Conservation (phyloP, 495 filamentous ascomycete genomes). For the Usnea hakonensis region DNA sequence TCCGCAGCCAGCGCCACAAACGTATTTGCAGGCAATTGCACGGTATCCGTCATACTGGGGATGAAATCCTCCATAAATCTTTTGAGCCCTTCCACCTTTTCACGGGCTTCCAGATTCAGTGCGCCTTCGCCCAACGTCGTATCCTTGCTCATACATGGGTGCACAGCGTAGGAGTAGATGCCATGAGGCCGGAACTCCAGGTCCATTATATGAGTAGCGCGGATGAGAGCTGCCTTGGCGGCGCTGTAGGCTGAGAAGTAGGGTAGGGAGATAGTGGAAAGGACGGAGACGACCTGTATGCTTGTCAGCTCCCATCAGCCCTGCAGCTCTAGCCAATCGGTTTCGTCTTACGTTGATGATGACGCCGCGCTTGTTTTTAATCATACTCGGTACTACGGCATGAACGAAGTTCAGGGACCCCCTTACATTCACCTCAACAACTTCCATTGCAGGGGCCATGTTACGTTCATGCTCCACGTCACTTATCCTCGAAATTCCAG, state of each 20-base stretch:
- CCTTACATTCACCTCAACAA: constrained; percentile 22
- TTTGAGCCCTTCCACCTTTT: constrained; percentile 12
- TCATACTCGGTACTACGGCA: constrained; percentile 23
- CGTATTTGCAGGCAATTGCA: constrained; percentile 23
- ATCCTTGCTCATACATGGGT: constrained; percentile 25
- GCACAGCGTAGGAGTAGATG: constrained; percentile 25
- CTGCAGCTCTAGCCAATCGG: background rate
- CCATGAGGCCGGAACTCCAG: constrained; percentile 24
- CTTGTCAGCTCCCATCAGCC: background rate
- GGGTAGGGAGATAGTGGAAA: constrained; percentile 14
- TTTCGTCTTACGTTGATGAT: constrained; percentile 21
- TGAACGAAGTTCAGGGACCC: constrained; percentile 24
- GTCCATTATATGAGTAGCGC: constrained; percentile 24
- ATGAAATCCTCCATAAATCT: constrained; percentile 18
- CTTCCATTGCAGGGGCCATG: constrained; percentile 21
- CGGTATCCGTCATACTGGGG: constrained; percentile 18
- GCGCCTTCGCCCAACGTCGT: constrained; percentile 19
- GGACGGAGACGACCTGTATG: constrained; percentile 17
- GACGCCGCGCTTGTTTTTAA: constrained; percentile 16
- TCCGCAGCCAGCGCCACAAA: constrained; percentile 23
- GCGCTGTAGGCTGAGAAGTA: constrained; percentile 25
- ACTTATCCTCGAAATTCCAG: constrained; percentile 16
- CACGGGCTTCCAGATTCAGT: constrained; percentile 14
- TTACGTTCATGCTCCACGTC: constrained; percentile 23
- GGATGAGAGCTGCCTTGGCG: constrained; percentile 23